Percentiles rank a stretch among this genome's conserved stretches.
Evolutionary conservation across 2,329 filamentous ascomycete species (phyloP).

Genomic region (Diaporthe nobilis): DNA sequence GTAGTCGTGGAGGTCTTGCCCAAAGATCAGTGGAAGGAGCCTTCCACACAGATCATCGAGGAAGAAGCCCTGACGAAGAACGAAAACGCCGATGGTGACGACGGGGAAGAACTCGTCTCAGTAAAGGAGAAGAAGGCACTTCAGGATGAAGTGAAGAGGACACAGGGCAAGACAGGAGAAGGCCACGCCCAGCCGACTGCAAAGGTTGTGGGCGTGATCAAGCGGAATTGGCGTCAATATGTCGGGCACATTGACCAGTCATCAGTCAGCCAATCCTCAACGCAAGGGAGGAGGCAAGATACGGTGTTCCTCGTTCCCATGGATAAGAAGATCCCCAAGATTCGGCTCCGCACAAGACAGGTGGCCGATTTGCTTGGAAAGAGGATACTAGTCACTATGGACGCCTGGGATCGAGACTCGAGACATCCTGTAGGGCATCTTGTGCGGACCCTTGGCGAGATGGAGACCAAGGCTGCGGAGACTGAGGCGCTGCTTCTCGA

Average conservation of each 20-base stretch:
- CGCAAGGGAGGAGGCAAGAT: slow-evolving; percentile 87
- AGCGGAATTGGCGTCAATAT: slow-evolving; percentile 98
- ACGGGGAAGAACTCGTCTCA: slow-evolving; percentile 82
- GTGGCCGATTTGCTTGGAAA: slow-evolving; percentile 91
- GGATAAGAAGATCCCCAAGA: slow-evolving; percentile 98
- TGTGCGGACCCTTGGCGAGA: slow-evolving; percentile 89
- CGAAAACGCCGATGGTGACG: slow-evolving; percentile 91
- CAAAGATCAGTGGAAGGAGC: slow-evolving; percentile 96
- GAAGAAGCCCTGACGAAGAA: slow-evolving; percentile 93
- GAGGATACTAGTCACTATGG: slow-evolving; percentile 91
- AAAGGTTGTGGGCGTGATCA: slow-evolving; percentile 90
- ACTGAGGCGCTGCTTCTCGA: slow-evolving; percentile 95
- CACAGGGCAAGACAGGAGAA: slow-evolving; percentile 82
- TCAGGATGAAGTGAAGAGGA: slow-evolving; percentile 91
- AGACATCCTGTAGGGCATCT: slow-evolving; percentile 95
- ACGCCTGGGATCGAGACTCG: slow-evolving; percentile 94
- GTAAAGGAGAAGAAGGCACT: slow-evolving; percentile 88
- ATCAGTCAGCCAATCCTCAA: slow-evolving; percentile 80
- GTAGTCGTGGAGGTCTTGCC: slow-evolving; percentile 95
- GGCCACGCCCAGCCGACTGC: slow-evolving; percentile 90
- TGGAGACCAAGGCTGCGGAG: slow-evolving; percentile 98
- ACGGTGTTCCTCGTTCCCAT: slow-evolving; percentile 96
- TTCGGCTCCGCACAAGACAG: slow-evolving; percentile 91
- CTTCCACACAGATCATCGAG: slow-evolving; percentile 95
- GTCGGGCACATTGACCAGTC: slow-evolving; percentile 94